Conservation (phyloP, 805 yeast genomes). For the Candida cerambycidarum region DNA sequence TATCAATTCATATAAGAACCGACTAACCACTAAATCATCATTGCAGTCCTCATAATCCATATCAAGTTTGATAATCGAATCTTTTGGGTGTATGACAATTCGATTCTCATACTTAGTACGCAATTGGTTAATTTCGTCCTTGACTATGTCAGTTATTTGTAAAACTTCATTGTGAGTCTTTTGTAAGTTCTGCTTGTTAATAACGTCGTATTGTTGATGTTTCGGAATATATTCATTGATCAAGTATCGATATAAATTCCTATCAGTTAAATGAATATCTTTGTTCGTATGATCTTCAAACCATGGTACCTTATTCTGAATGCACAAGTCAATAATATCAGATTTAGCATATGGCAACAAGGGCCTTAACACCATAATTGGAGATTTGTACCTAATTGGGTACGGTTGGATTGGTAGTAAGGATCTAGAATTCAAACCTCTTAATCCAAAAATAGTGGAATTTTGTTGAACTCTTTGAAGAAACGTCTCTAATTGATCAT, state of each 20-base stretch:
- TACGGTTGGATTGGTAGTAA: slow-evolving; percentile 25
- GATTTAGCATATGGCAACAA: slow-evolving; percentile 46
- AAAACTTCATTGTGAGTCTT: slow-evolving; percentile 11
- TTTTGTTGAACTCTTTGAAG: slow-evolving; percentile 49
- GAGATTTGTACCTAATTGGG: slow-evolving; percentile 16
- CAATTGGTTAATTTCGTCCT: slow-evolving; percentile 9
- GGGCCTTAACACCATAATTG: slow-evolving; percentile 48
- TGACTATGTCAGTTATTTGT: slow-evolving; percentile 11
- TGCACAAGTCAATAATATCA: slow-evolving; percentile 48
- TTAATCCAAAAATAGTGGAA: slow-evolving; percentile 52
- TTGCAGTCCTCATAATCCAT: slow-evolving; percentile 2
- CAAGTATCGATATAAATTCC: slow-evolving; percentile 56
- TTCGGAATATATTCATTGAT: slow-evolving; percentile 24
- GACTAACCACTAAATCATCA: slow-evolving; percentile 22
- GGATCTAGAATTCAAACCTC: slow-evolving; percentile 46
- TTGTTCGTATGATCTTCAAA: slow-evolving; percentile 69
- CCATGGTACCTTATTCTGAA: slow-evolving; percentile 47
- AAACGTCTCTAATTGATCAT: slow-evolving; percentile 75
- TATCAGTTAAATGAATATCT: slow-evolving; percentile 50
- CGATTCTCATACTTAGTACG: slow-evolving; percentile 3
- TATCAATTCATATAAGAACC: slow-evolving; percentile 27
- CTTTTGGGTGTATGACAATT: not conserved
- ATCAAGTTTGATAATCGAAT: slow-evolving; percentile 1
- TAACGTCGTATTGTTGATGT: slow-evolving; percentile 10
- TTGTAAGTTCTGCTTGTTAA: slow-evolving; percentile 14